Evolutionary conservation across 805 yeast species (phyloP).

Genomic region (Wickerhamiella bombiphila): DNA sequence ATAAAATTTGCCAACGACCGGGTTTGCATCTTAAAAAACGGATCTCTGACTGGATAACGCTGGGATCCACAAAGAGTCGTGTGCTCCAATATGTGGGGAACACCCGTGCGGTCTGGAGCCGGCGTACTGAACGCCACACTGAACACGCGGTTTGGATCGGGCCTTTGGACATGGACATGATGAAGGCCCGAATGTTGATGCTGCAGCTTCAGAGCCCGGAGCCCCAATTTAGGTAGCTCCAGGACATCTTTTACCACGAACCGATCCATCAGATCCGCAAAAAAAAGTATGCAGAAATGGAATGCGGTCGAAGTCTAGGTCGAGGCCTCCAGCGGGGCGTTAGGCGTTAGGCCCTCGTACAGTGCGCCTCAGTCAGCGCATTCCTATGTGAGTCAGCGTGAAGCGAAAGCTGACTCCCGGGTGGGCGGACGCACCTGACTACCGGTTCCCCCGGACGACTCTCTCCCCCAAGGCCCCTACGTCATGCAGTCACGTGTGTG

Average conservation of each 20-base stretch:
- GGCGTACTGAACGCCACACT: constrained; percentile 82
- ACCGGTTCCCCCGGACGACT: no score
- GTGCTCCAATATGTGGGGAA: constrained; percentile 92
- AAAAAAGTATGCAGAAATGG: no score
- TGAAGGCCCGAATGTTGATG: constrained; percentile 60
- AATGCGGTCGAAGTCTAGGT: no score
- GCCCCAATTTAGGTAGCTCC: constrained; percentile 66
- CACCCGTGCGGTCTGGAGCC: constrained; percentile 90
- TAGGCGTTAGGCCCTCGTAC: no score
- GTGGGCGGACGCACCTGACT: no score
- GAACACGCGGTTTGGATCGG: constrained; percentile 77
- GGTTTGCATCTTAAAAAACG: constrained; percentile 93
- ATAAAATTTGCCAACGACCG: constrained; percentile 88
- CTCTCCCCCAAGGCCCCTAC: no score
- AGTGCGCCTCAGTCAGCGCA: no score
- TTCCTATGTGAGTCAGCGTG: no score
- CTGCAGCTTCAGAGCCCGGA: constrained; percentile 58
- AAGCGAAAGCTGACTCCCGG: no score
- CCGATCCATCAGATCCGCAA: constrained; percentile 31
- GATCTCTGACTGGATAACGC: constrained; percentile 88
- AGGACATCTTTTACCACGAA: constrained; percentile 48
- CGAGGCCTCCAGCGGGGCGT: no score
- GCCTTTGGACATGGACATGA: constrained; percentile 74
- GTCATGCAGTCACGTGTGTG: no score
- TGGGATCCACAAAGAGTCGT: constrained; percentile 90